Conservation (phyloP, 108 stramenopile genomes). For the Discostella pseudostelligera region DNA sequence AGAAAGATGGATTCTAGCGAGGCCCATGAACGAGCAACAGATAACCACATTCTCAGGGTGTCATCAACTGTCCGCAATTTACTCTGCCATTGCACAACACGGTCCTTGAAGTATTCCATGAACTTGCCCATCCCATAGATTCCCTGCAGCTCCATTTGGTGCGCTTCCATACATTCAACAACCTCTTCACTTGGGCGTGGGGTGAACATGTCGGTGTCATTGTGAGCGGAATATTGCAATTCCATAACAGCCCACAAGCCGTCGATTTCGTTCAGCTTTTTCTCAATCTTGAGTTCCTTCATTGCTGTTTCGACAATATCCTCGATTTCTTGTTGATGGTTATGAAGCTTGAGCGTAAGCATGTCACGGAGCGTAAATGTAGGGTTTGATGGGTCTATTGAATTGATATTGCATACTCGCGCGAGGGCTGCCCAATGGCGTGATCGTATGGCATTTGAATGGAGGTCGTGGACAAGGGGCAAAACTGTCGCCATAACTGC, state of each 20-base stretch:
- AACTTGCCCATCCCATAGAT: slow-evolving; percentile 92
- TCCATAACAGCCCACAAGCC: slow-evolving; percentile 65
- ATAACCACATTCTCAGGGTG: slow-evolving; percentile 75
- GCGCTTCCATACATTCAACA: slow-evolving; percentile 79
- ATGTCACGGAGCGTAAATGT: slow-evolving; percentile 67
- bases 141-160: slow-evolving; percentile 91
- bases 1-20: slow-evolving; percentile 88
- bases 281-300: slow-evolving; percentile 90
- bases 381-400: slow-evolving; percentile 62
- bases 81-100: slow-evolving; percentile 82
- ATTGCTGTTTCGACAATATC: slow-evolving; percentile 88
- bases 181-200: slow-evolving; percentile 84
- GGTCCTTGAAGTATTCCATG: slow-evolving; percentile 86
- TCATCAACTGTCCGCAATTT: slow-evolving; percentile 76
- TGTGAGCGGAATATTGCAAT: slow-evolving; percentile 77
- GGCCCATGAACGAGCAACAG: slow-evolving; percentile 79
- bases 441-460: slow-evolving; percentile 70
- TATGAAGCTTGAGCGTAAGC: slow-evolving; percentile 74
- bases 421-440: slow-evolving; percentile 87
- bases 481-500: slow-evolving; percentile 79
- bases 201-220: slow-evolving; percentile 80
- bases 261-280: slow-evolving; percentile 81
- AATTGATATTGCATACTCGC: slow-evolving; percentile 72
- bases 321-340: slow-evolving; percentile 73
- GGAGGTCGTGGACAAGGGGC: slow-evolving; percentile 82